These are phyloP conservation scores for Irpex sp. DNA, from an alignment of 1,284 basidiomycete species.

Conservation along the genomic window DNA sequence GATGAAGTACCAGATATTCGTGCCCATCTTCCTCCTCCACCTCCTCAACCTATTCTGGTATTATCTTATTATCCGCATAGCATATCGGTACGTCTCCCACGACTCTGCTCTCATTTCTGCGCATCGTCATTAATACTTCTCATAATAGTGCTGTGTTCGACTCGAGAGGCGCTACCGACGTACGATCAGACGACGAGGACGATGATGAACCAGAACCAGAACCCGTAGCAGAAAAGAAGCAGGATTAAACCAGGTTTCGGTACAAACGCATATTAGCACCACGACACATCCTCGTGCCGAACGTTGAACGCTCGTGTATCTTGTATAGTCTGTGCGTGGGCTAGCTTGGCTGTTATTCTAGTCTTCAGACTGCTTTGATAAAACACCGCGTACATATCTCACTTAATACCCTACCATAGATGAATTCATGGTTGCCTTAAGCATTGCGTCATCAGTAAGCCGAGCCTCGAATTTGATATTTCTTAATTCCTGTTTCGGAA, in stretches of 20 bases:
- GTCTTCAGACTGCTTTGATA: neutral
- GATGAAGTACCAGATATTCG: constrained; percentile 83
- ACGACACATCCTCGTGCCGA: no score
- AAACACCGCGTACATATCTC: neutral
- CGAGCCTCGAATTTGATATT: no score
- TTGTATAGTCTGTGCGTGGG: no score
- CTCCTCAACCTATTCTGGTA: constrained; percentile 92
- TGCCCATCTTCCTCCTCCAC: constrained; percentile 74
- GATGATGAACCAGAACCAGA: constrained; percentile 26
- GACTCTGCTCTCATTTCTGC: neutral
- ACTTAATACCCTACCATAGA: neutral
- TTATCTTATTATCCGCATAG: constrained; percentile 73
- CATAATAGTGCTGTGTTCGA: neutral
- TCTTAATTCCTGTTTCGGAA: no score
- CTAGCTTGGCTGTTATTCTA: no score
- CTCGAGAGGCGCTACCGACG: constrained; percentile 25
- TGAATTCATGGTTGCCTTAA: no score
- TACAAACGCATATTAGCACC: neutral
- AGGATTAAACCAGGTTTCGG: neutral
- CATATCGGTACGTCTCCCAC: constrained; percentile 39
- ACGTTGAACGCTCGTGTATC: no score
- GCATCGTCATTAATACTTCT: neutral
- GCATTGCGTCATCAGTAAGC: no score
- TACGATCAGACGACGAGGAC: constrained; percentile 70
- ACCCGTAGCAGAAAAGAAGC: constrained; percentile 14